These are phyloP conservation scores for Cladorrhinum samala DNA, from an alignment of 495 filamentous ascomycete genomes.

Conservation along the genomic window DNA sequence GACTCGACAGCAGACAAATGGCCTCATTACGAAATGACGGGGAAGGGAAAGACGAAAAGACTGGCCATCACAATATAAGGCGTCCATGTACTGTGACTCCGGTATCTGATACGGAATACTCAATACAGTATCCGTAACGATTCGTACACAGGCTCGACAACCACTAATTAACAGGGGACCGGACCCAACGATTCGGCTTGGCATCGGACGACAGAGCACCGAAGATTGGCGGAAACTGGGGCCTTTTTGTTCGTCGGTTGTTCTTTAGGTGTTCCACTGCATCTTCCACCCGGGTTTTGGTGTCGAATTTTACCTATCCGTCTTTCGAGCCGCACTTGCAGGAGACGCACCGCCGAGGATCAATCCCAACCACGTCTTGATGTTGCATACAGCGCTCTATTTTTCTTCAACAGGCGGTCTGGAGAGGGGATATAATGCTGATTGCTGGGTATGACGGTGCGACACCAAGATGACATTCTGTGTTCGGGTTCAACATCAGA, in stretches of 20 bases:
- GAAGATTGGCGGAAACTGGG: slow-evolving; percentile 1
- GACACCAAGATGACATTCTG: slow-evolving; percentile 6
- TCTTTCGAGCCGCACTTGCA: slow-evolving; percentile 1
- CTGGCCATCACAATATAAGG: no score
- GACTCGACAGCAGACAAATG: no score
- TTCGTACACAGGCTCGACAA: no score
- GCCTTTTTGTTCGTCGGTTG: not conserved
- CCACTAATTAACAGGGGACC: no score
- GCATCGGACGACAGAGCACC: slow-evolving; percentile 3
- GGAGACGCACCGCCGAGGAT: not conserved
- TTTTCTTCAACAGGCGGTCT: not conserved
- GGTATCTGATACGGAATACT: no score
- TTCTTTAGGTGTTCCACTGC: slow-evolving; percentile 4
- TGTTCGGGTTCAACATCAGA: not conserved
- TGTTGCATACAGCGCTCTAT: not conserved
- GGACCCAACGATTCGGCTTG: slow-evolving; percentile 1
- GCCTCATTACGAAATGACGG: no score
- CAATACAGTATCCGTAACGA: not conserved
- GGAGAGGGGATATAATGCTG: not conserved
- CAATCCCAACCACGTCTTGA: no score
- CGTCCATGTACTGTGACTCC: no score
- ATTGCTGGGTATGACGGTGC: not conserved
- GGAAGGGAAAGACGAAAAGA: no score
- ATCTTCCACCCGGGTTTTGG: slow-evolving; percentile 1
- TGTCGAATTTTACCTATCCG: not conserved